phyloP scores from a whole-genome alignment of 306 rosid species.

The Mimosa pudica region DNA sequence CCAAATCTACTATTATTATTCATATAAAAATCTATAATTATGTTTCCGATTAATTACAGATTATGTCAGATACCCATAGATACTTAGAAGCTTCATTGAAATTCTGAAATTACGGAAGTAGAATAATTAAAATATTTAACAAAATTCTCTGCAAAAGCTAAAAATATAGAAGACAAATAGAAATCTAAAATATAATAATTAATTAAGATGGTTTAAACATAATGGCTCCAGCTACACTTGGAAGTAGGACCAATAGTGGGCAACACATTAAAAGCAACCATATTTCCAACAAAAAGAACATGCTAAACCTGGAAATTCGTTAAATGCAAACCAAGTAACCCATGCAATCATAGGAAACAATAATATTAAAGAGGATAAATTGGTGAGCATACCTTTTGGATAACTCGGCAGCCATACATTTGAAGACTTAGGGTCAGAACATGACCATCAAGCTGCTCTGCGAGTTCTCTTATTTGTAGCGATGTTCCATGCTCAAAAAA shows the following conservation, averaged over 20 bases:
- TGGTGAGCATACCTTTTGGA: conserved; percentile 73
- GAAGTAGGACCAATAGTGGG: background rate
- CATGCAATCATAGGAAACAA: conserved; percentile 1
- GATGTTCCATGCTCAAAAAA: conserved; percentile 93
- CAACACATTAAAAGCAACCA: conserved; percentile 1
- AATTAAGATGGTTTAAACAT: background rate
- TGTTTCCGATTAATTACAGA: no score
- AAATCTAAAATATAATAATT: background rate
- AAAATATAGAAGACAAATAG: no score
- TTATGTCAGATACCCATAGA: background rate
- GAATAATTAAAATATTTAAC: background rate
- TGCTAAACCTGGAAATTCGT: background rate
- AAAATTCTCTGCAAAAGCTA: no score
- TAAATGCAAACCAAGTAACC: conserved; percentile 15
- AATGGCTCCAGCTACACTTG: background rate
- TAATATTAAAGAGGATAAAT: conserved; percentile 27
- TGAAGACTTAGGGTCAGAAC: conserved; percentile 93
- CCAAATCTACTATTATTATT: no score
- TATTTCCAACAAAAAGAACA: background rate
- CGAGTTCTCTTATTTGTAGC: conserved; percentile 82
- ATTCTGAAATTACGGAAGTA: background rate
- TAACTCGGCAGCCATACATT: conserved; percentile 99
- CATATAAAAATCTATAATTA: no score
- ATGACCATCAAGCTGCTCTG: conserved; percentile 80
- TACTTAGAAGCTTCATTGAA: background rate